phyloP scores from a whole-genome alignment of 225 moss, liverwort and hornwort genomes.

The Physcomitrellopsis africana region DNA sequence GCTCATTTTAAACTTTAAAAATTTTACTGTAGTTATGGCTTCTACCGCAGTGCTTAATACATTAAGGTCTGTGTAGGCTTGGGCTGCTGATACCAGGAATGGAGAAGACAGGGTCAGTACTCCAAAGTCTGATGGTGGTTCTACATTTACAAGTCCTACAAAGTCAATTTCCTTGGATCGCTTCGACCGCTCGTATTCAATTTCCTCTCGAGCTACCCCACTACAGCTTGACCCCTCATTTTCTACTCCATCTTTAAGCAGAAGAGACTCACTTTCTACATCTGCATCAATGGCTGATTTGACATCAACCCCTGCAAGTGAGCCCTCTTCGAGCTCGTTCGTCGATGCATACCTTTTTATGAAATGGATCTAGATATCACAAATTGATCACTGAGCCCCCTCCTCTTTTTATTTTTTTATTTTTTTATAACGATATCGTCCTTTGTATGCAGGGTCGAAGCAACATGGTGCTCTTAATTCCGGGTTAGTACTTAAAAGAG shows the following conservation, averaged over 20 bases:
- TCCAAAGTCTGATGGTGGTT: constrained; percentile 55
- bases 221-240: constrained; percentile 44
- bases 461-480: constrained; percentile 27
- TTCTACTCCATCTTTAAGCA: constrained; percentile 37
- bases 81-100: constrained; percentile 53
- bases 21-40: not conserved
- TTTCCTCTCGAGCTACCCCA: constrained; percentile 37
- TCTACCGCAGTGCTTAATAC: not conserved
- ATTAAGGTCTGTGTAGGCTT: constrained; percentile 34
- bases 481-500: constrained; percentile 44
- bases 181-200: constrained; percentile 47
- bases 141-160: constrained; percentile 53
- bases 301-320: constrained; percentile 41
- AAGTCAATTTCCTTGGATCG: constrained; percentile 47
- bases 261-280: constrained; percentile 37
- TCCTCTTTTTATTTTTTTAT: too few relatives aligned
- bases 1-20: too few relatives aligned
- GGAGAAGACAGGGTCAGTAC: constrained; percentile 48
- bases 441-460: constrained; percentile 40
- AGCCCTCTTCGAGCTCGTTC: constrained; percentile 14
- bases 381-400: not conserved
- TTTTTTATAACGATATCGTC: not conserved
- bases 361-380: not conserved
- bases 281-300: constrained; percentile 53
- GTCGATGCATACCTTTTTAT: not conserved